Base-by-base conservation (phyloP, 2,329 filamentous ascomycete genomes). In the Cladophialophora carrionii region DNA sequence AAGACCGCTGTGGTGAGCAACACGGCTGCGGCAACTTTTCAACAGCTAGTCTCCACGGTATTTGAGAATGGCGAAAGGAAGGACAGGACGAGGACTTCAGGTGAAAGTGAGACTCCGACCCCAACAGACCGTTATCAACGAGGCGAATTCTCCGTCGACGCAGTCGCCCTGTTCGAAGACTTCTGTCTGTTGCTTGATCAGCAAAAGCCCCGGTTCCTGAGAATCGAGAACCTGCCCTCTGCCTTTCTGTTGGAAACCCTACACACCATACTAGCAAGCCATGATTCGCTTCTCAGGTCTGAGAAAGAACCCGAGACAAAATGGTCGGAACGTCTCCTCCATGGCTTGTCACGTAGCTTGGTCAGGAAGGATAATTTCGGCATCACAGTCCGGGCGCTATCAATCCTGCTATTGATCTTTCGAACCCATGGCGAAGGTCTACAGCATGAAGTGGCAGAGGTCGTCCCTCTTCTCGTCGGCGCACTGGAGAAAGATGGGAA, bases 1-100 rank as follows among this genome's bases (percentile, higher is more conserved):
- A 98, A 97, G 79, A 96, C 93, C 79, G 87, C 89, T 29, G 92
- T 96, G 58, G 92, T 99, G 71, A 96, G 94, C 74, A 96, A 96
- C 72, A 98, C 96, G 0, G 95, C 95, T 9, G 92, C 94, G 29
- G 95, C 95, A n/a, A 98, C 95, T 1, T 81, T 99, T 61, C 94
- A 97, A 77, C 95, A 98, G 76, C 85, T 99, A 14, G 88, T 98
- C 7, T 91, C 95, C 34, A 90, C 91, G 0, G 90, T 96, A 0
- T 98, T 97, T 77, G 95, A 98, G 75, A 95, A 96, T 76, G 92
- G 97, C 1, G 52, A 43, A 31, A 49, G 43, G 20, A 41, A 9
- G 10, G 49, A 62, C 24, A 43, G 43, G 7, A 34, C 34, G n/a
- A 54, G 55, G 14, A 10, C 31, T 14, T 54, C 59, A 4, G 49